Conservation (phyloP, 2,329 filamentous ascomycete species). For the Dactylonectria macrodidyma region DNA sequence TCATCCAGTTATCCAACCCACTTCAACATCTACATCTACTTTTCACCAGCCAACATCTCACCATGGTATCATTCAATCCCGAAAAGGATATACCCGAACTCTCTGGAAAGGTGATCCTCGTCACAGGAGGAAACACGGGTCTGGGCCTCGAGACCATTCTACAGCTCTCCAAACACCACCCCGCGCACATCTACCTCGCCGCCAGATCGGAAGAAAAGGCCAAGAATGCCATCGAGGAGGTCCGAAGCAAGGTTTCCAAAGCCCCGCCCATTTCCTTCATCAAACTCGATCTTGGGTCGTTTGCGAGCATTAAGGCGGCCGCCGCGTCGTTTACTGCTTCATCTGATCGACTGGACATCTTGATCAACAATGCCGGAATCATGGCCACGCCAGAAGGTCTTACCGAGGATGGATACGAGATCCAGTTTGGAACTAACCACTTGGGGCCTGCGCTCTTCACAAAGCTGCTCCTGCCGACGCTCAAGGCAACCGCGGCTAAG, state of each 20-base stretch:
- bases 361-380: not conserved
- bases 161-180: not conserved
- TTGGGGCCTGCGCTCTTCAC: not conserved
- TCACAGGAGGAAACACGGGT: not conserved
- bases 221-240: not conserved
- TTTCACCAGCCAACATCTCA: too few relatives aligned
- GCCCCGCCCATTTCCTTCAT: conserved; percentile 1
- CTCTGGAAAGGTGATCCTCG: not conserved
- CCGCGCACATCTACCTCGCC: not conserved
- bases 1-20: too few relatives aligned
- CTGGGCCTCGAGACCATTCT: conserved; percentile 1
- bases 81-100: conserved; percentile 3
- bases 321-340: not conserved
- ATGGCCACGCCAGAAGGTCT: conserved; percentile 62
- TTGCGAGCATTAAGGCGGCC: not conserved
- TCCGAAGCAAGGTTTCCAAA: not conserved
- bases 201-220: not conserved
- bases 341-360: not conserved
- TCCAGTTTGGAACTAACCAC: conserved; percentile 69
- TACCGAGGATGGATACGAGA: conserved; percentile 70
- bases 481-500: not conserved
- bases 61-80: not conserved
- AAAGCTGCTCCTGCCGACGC: not conserved
- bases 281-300: not conserved
- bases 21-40: too few relatives aligned